Percentiles rank a stretch among this genome's conserved stretches.
Conservation (phyloP, 2,329 filamentous ascomycete genomes). For the Gaeumannomyces sp. region DNA sequence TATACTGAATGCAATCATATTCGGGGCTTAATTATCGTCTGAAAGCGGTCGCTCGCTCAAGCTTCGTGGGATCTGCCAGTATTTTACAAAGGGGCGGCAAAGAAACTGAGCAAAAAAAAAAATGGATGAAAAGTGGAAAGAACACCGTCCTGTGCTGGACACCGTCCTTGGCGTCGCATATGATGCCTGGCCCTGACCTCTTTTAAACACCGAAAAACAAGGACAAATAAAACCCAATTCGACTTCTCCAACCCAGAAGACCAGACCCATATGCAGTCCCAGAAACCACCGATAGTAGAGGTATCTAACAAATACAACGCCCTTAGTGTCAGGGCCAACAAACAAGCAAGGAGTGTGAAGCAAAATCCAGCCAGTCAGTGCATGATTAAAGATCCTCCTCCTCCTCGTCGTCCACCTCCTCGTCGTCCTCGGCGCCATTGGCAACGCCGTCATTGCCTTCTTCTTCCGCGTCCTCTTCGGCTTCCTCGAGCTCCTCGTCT, state of each 20-base stretch:
- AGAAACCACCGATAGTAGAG: neutral
- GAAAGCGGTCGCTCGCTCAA: neutral
- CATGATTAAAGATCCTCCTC: slow-evolving; percentile 19
- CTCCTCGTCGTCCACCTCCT: slow-evolving; percentile 26
- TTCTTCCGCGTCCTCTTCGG: slow-evolving; percentile 12
- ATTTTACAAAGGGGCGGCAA: neutral
- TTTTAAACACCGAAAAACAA: neutral
- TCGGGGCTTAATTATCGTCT: neutral
- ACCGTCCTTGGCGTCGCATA: neutral
- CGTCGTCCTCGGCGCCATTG: slow-evolving; percentile 14
- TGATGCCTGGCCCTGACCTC: neutral
- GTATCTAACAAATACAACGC: neutral
- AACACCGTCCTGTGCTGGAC: neutral
- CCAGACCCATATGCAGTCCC: too few relatives aligned
- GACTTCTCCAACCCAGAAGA: too few relatives aligned
- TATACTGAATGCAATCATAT: neutral
- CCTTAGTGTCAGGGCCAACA: neutral
- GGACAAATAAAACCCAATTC: too few relatives aligned
- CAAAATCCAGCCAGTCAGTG: neutral
- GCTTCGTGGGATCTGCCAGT: neutral
- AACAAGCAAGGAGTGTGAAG: neutral
- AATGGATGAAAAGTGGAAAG: neutral
- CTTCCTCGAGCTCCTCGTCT: slow-evolving; percentile 14
- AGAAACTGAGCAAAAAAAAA: neutral
- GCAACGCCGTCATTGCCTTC: slow-evolving; percentile 1